These are phyloP conservation scores for Tilletiopsis washingtonensis DNA, from an alignment of 1,284 basidiomycete species.

Conservation along the genomic window DNA sequence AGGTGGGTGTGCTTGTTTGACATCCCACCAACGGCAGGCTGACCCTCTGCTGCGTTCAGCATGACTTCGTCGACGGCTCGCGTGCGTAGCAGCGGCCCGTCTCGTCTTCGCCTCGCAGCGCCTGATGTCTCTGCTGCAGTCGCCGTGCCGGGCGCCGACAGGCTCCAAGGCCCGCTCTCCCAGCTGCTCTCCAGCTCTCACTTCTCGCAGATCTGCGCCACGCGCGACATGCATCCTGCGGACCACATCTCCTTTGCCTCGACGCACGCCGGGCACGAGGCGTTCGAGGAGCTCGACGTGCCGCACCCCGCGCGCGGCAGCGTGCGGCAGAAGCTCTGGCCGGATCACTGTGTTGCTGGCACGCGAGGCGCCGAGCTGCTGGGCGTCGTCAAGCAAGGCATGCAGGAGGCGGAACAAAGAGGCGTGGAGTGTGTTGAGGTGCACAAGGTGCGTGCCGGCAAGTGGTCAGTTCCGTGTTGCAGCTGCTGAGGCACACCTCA, in stretches of 20 bases:
- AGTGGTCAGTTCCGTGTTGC: background rate
- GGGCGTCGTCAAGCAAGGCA: conserved; percentile 44
- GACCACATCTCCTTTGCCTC: conserved; percentile 61
- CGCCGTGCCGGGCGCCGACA: conserved; percentile 7
- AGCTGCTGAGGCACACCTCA: background rate
- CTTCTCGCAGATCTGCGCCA: conserved; percentile 11
- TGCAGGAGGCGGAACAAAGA: conserved; percentile 21
- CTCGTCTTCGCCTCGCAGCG: background rate
- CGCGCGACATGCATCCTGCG: conserved; percentile 54
- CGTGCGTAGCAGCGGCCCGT: conserved; percentile 4
- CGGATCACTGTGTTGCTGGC: conserved; percentile 55
- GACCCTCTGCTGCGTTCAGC: conserved; percentile 4
- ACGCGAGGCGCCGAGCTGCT: conserved; percentile 51
- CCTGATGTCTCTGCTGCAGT: conserved; percentile 3
- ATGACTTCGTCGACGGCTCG: conserved; percentile 15
- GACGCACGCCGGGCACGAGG: conserved; percentile 49
- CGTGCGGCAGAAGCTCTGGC: conserved; percentile 56
- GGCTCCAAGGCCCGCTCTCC: conserved; percentile 1
- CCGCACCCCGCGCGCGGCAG: conserved; percentile 46
- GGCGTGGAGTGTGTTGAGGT: conserved; percentile 9
- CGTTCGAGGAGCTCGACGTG: conserved; percentile 51
- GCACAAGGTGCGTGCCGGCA: conserved; percentile 4
- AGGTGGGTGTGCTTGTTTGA: background rate
- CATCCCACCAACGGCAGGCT: background rate
- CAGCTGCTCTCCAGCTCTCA: conserved; percentile 1